Conservation (phyloP, 768 basidiomycete genomes). For the Lanmaoa pseudosensibilis region DNA sequence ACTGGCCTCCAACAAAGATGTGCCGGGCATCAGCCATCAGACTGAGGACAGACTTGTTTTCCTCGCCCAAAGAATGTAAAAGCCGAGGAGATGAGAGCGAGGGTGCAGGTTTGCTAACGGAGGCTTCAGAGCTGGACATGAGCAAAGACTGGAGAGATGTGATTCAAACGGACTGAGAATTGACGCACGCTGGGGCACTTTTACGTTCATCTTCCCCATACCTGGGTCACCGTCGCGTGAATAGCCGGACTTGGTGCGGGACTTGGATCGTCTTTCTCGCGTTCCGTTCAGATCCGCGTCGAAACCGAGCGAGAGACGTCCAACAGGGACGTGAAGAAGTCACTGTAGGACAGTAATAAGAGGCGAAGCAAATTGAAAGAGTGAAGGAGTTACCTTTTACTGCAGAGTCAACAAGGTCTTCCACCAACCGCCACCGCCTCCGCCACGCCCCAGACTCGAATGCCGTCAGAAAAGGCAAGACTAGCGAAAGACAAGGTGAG, state of each 20-base stretch:
- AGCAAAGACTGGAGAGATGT: background rate
- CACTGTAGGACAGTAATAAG: background rate
- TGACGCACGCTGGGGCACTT: constrained; percentile 29
- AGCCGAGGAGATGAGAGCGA: constrained; percentile 49
- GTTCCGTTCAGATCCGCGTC: constrained; percentile 3
- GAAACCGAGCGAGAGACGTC: background rate
- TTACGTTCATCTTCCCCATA: constrained; percentile 8
- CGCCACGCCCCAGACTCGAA: constrained; percentile 8
- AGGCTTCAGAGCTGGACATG: constrained; percentile 40
- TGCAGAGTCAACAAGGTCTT: background rate
- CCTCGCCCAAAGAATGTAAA: constrained; percentile 69
- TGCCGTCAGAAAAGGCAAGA: constrained; percentile 37
- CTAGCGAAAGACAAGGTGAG: constrained; percentile 35
- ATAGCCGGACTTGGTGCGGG: background rate
- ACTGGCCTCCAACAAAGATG: constrained; percentile 85
- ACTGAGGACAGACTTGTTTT: constrained; percentile 69
- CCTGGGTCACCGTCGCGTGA: constrained; percentile 5
- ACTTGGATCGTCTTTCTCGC: background rate
- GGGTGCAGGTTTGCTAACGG: constrained; percentile 57
- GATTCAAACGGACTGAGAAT: background rate
- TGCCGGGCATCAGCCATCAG: constrained; percentile 68
- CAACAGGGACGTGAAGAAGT: background rate
- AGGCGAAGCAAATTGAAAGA: background rate
- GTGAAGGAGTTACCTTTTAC: background rate
- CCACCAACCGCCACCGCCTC: constrained; percentile 4